Base-by-base conservation (phyloP, 2,329 filamentous ascomycete genomes). In the Elsinoe necatrix region DNA sequence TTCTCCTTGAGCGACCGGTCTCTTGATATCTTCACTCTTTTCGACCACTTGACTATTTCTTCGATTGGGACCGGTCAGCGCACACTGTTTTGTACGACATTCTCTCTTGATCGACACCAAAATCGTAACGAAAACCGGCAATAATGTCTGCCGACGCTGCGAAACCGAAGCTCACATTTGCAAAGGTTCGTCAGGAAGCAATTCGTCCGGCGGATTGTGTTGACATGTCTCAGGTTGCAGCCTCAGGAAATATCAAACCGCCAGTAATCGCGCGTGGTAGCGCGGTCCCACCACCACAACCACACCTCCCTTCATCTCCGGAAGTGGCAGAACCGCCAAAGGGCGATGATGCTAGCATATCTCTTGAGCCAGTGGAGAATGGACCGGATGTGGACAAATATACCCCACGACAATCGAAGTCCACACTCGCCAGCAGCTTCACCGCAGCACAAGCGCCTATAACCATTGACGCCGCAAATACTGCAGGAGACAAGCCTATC, bases 141-240 rank as follows among this genome's bases (percentile, higher is more conserved):
- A 52, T 52, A 57, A 61, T 66, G 52, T 61, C 66, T 43, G 62
- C 68, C 37, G 61, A 64, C 12, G 60, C 56, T 16, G 56, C 63
- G 25, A 62, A 57, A 45, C 63, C 73, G 55, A 83, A 81, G 71
- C 79, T 84, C 64, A 88, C 86, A 42, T 90, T 90, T 76, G 86
- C 86, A 72, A 89, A 87, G 80, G 86, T 88, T 74, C 58, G 76
- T 64, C 29, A 23, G 29, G 41, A 14, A 56, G 48, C 23, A 37
- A 48, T 58, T 18, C 42, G 39, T 23, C 9, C 3, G 12, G 51
- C 25, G 20, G 50, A 29, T 8, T 9, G 12, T 27, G 43, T 64
- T 69, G 55, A 67, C 41, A 48, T 42, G 16, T 54, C 12, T n/a
- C 34, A 73, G 71, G 71, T 74, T 55, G 71, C 71, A 57, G 71